Evolutionary conservation across 306 rosid species (phyloP), one percentile per base, ranked within the genome.

Genomic region (Ammopiptanthus mongolicus): DNA sequence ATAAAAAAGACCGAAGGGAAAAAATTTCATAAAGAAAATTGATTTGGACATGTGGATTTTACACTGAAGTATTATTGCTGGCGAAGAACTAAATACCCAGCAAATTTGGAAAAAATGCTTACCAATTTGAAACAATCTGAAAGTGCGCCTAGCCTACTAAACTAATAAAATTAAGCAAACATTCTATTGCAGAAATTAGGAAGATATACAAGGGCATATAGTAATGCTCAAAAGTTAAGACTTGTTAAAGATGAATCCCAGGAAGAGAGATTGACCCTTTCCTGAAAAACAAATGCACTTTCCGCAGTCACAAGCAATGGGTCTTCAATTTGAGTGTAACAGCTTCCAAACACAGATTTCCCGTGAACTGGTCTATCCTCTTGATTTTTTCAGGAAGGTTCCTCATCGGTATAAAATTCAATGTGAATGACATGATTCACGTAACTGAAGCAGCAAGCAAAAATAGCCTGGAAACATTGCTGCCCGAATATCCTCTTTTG

Each of bases 241-340:
- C 34, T 47, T 51, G 73, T 44, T 39, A 77, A 80, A 61, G 79
- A 68, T 71, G 64, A 76, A 72, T 19, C 65, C 60, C 36, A 0
- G 60, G 29, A 15, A 34, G 61, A 65, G 63, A 37, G 2, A 8
- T 66, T 60, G 64, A 77, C 67, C 51, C 33, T 69, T 80, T 5
- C 42, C 51, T 5, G 8, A 10, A 73, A 76, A 46, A 46, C 2
- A 39, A 22, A 72, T 47, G 60, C 74, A 42, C 19, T 75, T 34
- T 47, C 78, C 14, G 84, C 81, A 13, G 58, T 73, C 56, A 55
- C 46, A 61, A 52, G 53, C 13, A 8, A 14, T 18, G 36, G 37
- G 72, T 56, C 80, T 62, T 78, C 69, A 31, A n/a, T 59, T 66
- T 39, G 74, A 78, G 81, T 63, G 56, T n/a, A 65, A 58, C 22